Evolutionary conservation across 352 stramenopile species (phyloP), one percentile per base, ranked within the genome.

Genomic region (Globisporangium acanthophoron): DNA sequence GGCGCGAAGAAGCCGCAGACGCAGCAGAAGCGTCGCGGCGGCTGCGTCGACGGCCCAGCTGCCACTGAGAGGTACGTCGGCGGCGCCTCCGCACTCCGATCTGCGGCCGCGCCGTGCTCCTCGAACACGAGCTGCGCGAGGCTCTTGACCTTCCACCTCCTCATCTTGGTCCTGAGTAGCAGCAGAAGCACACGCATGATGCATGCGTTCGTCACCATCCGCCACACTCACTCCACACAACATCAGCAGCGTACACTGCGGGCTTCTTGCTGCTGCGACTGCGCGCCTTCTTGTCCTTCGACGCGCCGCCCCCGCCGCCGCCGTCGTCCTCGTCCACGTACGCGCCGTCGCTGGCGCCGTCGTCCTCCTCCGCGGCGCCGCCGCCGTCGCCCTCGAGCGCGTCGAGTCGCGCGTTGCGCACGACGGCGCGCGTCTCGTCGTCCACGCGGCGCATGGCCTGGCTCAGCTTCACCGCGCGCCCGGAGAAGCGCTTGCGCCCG

Each of bases 101-200:
- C 44, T 21, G 51, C 48, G 9, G 21, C 41, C 16, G 27, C n/a
- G n/a, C 66, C 60, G 56, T 90, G 63, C 60, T 96, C 79, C 69
- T 96, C 87, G 49, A 92, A 96, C 51, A 96, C 80, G 53, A 95
- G 67, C 55, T 96, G 86, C 27, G 83, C 75, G 44, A 96, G 66
- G 71, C 82, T 93, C 74, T 95, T 96, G 58, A 95, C 83, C 63
- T 95, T 96, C 65, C 74, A 93, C 53, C 68, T 74, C 24, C 66
- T 76, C 20, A 67, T 66, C 27, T 71, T 64, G 18, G 29, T 68
- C 16, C 35, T 9, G 29, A 49, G 24, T 15, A 60, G 43, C 21
- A 21, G 48, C 18, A 45, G 27, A 5, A 54, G 5, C 1, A 29
- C 8, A 29, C 18, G 20, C 13, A 29, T 6, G 21, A 5, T 6